Conservation (phyloP, 495 filamentous ascomycete species). For the Cercophora sp. region DNA sequence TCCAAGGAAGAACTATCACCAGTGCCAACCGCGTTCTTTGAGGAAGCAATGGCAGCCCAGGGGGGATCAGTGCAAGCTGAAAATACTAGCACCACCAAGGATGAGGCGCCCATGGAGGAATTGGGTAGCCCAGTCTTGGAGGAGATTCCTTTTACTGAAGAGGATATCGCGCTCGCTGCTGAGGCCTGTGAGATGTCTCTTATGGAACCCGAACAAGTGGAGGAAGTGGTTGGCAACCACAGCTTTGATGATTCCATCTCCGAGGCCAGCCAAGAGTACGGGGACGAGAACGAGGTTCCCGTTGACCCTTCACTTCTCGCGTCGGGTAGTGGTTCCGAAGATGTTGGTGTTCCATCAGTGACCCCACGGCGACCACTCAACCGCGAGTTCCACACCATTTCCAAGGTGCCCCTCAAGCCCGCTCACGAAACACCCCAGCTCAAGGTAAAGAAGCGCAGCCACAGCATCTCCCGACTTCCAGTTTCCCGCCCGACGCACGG, state of each 20-base stretch:
- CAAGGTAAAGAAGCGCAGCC: conserved; percentile 44
- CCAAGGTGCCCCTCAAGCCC: conserved; percentile 71
- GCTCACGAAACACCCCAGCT: conserved; percentile 57
- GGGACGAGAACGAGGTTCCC: conserved; percentile 57
- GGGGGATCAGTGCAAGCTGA: conserved; percentile 32
- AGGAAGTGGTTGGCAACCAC: conserved; percentile 17
- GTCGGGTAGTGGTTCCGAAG: conserved; percentile 3
- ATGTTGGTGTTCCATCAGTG: conserved; percentile 21
- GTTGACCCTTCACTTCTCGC: conserved; percentile 45
- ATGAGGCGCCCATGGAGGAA: conserved; percentile 26
- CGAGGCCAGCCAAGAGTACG: conserved; percentile 59
- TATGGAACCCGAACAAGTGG: conserved; percentile 36
- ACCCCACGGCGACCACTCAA: conserved; percentile 32
- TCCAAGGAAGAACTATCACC: conserved; percentile 27
- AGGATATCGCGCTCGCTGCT: conserved; percentile 44
- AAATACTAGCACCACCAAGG: conserved; percentile 31
- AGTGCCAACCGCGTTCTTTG: conserved; percentile 47
- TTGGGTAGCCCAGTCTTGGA: conserved; percentile 31
- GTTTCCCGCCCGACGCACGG: conserved; percentile 26
- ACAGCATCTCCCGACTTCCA: conserved; percentile 52
- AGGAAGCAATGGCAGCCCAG: conserved; percentile 50
- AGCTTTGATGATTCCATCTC: conserved; percentile 43
- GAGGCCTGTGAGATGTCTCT: conserved; percentile 53
- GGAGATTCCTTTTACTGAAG: conserved; percentile 35
- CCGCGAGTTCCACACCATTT: conserved; percentile 60